Base-by-base conservation (phyloP, 345 rosid species). In the Pugionium dolabratum region DNA sequence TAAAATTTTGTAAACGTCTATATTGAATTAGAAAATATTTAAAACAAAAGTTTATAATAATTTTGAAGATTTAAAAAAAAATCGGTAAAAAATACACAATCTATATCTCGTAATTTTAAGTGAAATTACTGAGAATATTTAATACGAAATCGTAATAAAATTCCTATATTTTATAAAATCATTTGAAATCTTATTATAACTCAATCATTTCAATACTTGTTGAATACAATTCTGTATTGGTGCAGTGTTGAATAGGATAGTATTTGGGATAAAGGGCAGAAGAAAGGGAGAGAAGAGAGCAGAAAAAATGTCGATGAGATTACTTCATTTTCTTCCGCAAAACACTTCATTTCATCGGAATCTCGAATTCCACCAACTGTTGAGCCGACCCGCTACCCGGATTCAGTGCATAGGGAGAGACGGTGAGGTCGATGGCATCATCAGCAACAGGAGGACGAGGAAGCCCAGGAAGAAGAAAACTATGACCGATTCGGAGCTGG, bases 401-500 rank as follows among this genome's bases (percentile, higher is more conserved):
- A 74, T 82, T 58, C 56, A 35, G 6, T 80, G 86, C 71, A 8
- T 66, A 46, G 74, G 43, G 54, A 74, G 59, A 54, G 64, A 54
- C 39, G 64, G 11, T 0, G 73, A 73, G 45, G 71, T 59, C 10
- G 69, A 67, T 5, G 67, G 28, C 0, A 35, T 66, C 50, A 59
- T 60, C 9, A 50, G 43, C 18, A 73, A 51, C 48, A 6, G 34
- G 50, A 52, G 77, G 57, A 7, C 30, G 9, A 72, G 71, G 71
- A 72, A 36, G 29, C 48, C 60, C 0, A 60, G 47, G 59, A 79
- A 39, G 46, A 72, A 67, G 68, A 72, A 32, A 8, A 67, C 8
- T 26, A 44, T 64, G 47, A 62, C 57, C 43, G 86, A 85, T 53
- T 60, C 81, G 1, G 82, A 78, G 49, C 85, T 87, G 11, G 88